Percentiles rank a stretch among this genome's conserved stretches.
Evolutionary conservation across 805 yeast genomes (phyloP).

Genomic region (Candida piceae): DNA sequence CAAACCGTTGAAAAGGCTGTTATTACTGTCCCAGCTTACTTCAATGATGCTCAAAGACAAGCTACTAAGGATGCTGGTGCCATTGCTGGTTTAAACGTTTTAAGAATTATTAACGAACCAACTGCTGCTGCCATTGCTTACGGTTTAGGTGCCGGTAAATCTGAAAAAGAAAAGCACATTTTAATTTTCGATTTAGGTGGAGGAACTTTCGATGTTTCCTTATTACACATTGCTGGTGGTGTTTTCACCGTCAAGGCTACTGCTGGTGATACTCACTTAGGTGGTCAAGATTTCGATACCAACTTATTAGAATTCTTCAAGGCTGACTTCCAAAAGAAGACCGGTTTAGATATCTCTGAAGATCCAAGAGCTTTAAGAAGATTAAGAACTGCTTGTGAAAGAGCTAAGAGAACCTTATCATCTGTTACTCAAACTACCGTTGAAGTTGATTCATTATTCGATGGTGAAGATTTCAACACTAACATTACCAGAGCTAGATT

Average conservation of each 20-base stretch:
- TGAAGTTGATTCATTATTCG: conserved; percentile 92
- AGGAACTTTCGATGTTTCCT: conserved; percentile 97
- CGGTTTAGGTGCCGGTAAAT: conserved; percentile 91
- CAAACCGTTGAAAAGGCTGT: conserved; percentile 69
- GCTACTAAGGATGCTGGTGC: conserved; percentile 82
- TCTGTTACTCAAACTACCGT: conserved; percentile 94
- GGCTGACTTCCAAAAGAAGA: conserved; percentile 88
- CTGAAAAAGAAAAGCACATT: conserved; percentile 79
- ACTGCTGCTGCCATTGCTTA: conserved; percentile 99
- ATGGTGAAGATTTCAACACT: conserved; percentile 93
- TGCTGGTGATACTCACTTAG: conserved; percentile 99
- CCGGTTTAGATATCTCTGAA: conserved; percentile 81
- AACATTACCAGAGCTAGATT: conserved; percentile 96
- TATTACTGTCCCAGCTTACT: conserved; percentile 75
- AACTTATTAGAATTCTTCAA: conserved; percentile 90
- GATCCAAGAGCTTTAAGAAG: conserved; percentile 97
- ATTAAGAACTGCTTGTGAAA: conserved; percentile 98
- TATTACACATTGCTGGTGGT: conserved; percentile 91
- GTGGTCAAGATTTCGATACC: conserved; percentile 99
- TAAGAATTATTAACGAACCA: conserved; percentile 75
- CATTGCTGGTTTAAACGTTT: conserved; percentile 73
- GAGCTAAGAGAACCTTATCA: conserved; percentile 97
- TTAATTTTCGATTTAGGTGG: conserved; percentile 96
- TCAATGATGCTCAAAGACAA: conserved; percentile 77
- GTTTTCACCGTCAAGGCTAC: conserved; percentile 96